These are phyloP conservation scores for Colletotrichum echinochloae DNA, from an alignment of 2,329 filamentous ascomycete species.

Conservation along the genomic window DNA sequence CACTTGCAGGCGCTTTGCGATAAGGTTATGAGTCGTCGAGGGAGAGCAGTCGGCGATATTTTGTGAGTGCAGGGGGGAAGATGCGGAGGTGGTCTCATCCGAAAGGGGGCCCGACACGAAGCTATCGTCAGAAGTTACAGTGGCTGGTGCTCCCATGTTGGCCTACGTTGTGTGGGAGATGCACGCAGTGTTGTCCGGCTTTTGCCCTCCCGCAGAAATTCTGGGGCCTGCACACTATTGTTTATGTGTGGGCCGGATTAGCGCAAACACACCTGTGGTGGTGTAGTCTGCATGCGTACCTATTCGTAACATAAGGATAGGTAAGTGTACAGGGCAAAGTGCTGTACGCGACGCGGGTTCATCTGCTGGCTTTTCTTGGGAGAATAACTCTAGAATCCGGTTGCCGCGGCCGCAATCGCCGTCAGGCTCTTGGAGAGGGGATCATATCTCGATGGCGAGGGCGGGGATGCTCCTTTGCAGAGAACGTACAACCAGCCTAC, in stretches of 20 bases:
- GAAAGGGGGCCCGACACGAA: constrained; percentile 14
- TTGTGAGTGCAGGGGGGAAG: constrained; percentile 6
- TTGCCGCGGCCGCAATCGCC: constrained; percentile 23
- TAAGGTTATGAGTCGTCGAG: not conserved
- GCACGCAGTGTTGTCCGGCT: constrained; percentile 1
- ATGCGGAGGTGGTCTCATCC: constrained; percentile 3
- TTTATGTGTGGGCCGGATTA: constrained; percentile 6
- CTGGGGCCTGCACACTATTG: not conserved
- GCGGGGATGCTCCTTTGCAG: constrained; percentile 9
- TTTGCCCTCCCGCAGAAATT: not conserved
- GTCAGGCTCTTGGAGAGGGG: constrained; percentile 19
- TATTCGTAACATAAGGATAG: too few relatives aligned
- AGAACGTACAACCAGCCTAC: not conserved
- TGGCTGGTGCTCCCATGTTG: constrained; percentile 6
- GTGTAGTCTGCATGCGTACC: not conserved
- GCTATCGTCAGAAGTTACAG: constrained; percentile 33
- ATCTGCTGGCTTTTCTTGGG: constrained; percentile 25
- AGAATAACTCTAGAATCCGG: constrained; percentile 10
- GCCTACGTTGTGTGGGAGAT: not conserved
- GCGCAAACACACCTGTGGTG: not conserved
- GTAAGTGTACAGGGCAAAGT: not conserved
- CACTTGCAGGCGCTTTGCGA: not conserved
- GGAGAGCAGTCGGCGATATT: not conserved
- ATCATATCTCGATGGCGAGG: constrained; percentile 18
- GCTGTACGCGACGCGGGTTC: constrained; percentile 26